Conservation (phyloP, 75 land plant species). For the Pinus albicaulis region DNA sequence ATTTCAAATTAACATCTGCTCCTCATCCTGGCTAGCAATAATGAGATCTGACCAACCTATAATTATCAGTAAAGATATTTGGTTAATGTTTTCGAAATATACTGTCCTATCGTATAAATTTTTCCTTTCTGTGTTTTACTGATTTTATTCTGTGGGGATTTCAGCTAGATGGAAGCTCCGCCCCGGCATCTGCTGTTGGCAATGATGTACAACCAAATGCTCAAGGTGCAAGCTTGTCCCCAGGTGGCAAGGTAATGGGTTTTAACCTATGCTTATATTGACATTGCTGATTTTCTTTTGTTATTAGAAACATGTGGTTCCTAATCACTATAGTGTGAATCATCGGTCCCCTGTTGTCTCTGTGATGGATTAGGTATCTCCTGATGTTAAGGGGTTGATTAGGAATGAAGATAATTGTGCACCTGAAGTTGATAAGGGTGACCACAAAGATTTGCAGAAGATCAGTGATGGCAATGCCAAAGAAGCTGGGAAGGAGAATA, state of each 20-base stretch:
- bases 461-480: neutral
- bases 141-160: neutral
- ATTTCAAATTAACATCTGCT: no score
- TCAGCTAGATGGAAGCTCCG: neutral
- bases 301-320: neutral
- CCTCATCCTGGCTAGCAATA: neutral
- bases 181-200: neutral
- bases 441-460: neutral
- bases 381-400: neutral
- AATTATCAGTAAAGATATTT: neutral
- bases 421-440: neutral
- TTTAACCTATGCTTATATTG: neutral
- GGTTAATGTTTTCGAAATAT: neutral
- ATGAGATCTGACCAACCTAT: neutral
- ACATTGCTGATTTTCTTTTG: neutral
- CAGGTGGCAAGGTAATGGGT: neutral
- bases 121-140: neutral
- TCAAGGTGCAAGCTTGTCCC: neutral
- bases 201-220: neutral
- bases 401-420: neutral
- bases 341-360: neutral
- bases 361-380: neutral
- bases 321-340: neutral
- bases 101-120: neutral
- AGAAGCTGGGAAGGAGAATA: conserved; percentile 7